Base-by-base conservation (phyloP, 441 rosid genomes). In the Gossypium davidsonii region DNA sequence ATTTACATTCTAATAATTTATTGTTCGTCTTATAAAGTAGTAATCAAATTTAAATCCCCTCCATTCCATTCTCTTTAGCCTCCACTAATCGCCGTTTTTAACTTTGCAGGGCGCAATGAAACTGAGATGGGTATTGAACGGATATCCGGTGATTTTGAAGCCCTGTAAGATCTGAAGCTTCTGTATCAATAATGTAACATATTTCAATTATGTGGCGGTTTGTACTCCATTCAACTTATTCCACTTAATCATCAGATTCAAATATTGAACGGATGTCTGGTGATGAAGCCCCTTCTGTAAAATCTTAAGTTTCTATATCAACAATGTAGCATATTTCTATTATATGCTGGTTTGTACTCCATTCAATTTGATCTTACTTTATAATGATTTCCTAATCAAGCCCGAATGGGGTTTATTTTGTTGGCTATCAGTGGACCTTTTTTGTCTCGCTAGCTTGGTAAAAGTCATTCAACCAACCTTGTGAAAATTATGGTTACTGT, bases 31-130 rank as follows among this genome's bases (percentile, higher is more conserved):
- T 31, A 4, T 1, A 44, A 65, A 65, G n/a, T 12, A 21, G n/a
- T 1, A 65, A n/a, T 21, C 55, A 2, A 44, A 65, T 12, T 44
- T 65, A 2, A 15, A 12, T 2, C 5, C 34, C 7, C 44, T 18
- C 6, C 34, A 4, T 8, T 28, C 25, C 4, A 14, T 37, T 5
- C 53, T 20, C 69, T 42, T 12, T 8, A 37, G n/a, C 68, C 21
- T 70, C n/a, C 6, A 0, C 20, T 56, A 11, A 55, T 55, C 28
- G 28, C 25, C 67, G 1, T 34, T 46, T 60, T 70, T 8, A 37
- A 5, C 15, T 71, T 63, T 73, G 79, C 52, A 85, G 86, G 82
- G 25, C 63, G 37, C 17, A 74, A 73, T 21, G 76, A 49, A 39
- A 51, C 14, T 25, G 58, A 67, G 44, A 10, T 72, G 2, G 66